A percentile compares a stretch with the other conserved stretches of the same genome.
phyloP scores from a whole-genome alignment of 352 stramenopile species.

The Thalassiosira livingstoniorum region DNA sequence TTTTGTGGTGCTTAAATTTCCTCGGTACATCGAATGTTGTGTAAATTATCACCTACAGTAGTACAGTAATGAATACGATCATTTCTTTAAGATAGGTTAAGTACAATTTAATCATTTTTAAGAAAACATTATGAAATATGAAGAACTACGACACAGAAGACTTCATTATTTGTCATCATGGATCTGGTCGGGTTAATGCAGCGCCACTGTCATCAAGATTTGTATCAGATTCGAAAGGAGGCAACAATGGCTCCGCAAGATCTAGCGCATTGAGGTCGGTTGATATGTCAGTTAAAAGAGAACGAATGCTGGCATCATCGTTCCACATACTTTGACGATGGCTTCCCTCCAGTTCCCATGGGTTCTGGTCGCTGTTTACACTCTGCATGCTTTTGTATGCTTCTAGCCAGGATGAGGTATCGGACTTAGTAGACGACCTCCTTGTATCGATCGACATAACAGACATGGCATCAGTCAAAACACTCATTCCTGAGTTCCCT shows the following conservation, averaged over 20 bases:
- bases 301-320: conserved; percentile 53
- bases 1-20: too few relatives aligned
- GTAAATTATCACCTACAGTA: too few relatives aligned
- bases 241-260: conserved; percentile 56
- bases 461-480: conserved; percentile 58
- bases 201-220: conserved; percentile 40
- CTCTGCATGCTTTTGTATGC: conserved; percentile 59
- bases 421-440: conserved; percentile 25
- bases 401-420: conserved; percentile 53
- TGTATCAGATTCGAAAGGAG: conserved; percentile 24
- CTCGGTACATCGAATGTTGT: too few relatives aligned
- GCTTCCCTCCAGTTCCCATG: conserved; percentile 24
- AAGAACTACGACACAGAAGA: too few relatives aligned
- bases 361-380: conserved; percentile 51
- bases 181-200: conserved; percentile 46
- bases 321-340: background rate
- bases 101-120: too few relatives aligned
- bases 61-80: too few relatives aligned
- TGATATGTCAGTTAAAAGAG: conserved; percentile 49
- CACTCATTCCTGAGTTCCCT: conserved; percentile 43
- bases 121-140: too few relatives aligned
- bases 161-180: too few relatives aligned
- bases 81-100: too few relatives aligned
- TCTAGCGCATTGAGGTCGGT: conserved; percentile 61
- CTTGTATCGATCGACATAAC: conserved; percentile 63